Base-by-base conservation (phyloP, 108 stramenopile species). In the Fistulifera solaris region DNA sequence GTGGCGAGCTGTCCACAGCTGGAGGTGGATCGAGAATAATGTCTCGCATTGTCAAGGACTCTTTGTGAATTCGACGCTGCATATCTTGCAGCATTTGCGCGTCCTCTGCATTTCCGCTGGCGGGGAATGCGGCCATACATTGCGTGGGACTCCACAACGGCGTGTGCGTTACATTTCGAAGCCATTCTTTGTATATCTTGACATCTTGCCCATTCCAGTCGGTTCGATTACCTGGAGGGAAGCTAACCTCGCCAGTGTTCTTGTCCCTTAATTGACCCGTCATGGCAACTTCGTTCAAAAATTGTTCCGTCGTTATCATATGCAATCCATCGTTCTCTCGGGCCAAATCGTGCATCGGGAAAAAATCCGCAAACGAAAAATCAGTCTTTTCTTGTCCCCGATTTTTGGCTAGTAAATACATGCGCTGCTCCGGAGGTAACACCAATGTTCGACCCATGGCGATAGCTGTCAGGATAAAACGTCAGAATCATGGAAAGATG, bases 391-490 rank as follows among this genome's bases (percentile, higher is more conserved):
- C 57, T 16, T 56, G 57, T 6, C 52, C 39, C 7, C 59, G 23
- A 22, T 49, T 62, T 21, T 77, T 68, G 11, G 67, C 67, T 28
- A 96, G 57, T 39, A 93, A 66, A 58, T 94, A 95, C 67, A 97
- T 74, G 8, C 67, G 46, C 59, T 94, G 87, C 47, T 67, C 67
- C 0, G 94, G 94, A 35, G 96, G 96, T 26, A 97, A 39, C 16
- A 97, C 94, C 45, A 97, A 62, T 27, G 86, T 94, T 13, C 96
- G 59, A 31, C 94, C 94, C 68, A 82, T 97, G 49, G 89, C 89
- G 53, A 83, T 68, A 13, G 89, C 44, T 35, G 31, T 8, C 3
- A 35, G 8, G 6, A 35, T 8, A 35, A 3, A 35, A n/a, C n/a
- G 31, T 35, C 6, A 35, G 31, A 35, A 35, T n/a, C n/a, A n/a